Percentiles rank a stretch among this genome's conserved stretches.
Evolutionary conservation across 2,329 filamentous ascomycete species (phyloP).

Genomic region (Nectriaceae sp.): DNA sequence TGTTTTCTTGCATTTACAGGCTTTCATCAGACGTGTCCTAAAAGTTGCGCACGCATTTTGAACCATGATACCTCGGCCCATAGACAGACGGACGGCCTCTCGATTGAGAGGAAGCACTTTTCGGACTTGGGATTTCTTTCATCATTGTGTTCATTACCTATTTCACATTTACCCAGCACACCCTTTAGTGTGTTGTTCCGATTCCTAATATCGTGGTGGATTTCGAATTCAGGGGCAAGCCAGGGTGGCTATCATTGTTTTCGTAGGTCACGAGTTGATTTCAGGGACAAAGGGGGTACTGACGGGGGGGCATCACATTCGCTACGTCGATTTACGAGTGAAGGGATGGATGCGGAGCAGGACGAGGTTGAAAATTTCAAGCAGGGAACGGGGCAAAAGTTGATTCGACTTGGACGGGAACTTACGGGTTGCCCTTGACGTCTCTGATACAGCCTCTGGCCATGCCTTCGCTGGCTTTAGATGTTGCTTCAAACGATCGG

Average conservation of each 20-base stretch:
- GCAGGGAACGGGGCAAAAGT: slow-evolving; percentile 19
- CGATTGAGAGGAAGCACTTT: slow-evolving; percentile 31
- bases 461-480: slow-evolving; percentile 22
- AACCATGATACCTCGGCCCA: slow-evolving; percentile 53
- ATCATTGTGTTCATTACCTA: slow-evolving; percentile 33
- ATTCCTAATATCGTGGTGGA: slow-evolving; percentile 32
- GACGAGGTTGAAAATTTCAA: slow-evolving; percentile 15
- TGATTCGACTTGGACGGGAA: slow-evolving; percentile 11
- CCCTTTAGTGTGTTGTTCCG: slow-evolving; percentile 28
- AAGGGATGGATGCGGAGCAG: neutral
- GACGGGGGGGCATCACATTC: slow-evolving; percentile 19
- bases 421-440: neutral
- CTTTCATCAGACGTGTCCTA: slow-evolving; percentile 47
- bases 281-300: slow-evolving; percentile 16
- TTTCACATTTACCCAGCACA: slow-evolving; percentile 23
- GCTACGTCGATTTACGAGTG: slow-evolving; percentile 20
- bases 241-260: slow-evolving; percentile 10
- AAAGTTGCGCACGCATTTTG: slow-evolving; percentile 49
- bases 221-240: slow-evolving; percentile 20
- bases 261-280: slow-evolving; percentile 24
- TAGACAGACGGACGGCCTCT: slow-evolving; percentile 44
- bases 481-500: slow-evolving; percentile 17
- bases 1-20: slow-evolving; percentile 51
- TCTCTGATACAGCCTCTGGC: slow-evolving; percentile 18
- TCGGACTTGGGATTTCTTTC: slow-evolving; percentile 32